Conservation (phyloP, 345 rosid genomes). For the Hibiscus tridactylites region DNA sequence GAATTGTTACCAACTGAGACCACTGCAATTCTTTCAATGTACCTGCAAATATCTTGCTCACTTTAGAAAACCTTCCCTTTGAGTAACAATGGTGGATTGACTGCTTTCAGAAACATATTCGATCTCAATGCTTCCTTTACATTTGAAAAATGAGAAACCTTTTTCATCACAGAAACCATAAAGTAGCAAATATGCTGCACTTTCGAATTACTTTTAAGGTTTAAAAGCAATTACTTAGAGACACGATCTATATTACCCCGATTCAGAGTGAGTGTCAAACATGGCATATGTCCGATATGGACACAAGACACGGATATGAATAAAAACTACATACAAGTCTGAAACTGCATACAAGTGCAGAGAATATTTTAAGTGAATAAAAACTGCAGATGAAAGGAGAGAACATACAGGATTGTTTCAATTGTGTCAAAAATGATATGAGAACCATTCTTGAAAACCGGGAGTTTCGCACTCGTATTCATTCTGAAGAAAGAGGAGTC, state of each 20-base stretch:
- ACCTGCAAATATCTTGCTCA: conserved; percentile 32
- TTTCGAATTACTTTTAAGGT: neutral
- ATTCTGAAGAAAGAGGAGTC: conserved; percentile 70
- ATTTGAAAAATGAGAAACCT: neutral
- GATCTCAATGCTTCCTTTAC: neutral
- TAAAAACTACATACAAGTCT: neutral
- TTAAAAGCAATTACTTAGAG: neutral
- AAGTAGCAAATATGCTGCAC: neutral
- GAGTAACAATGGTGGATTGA: neutral
- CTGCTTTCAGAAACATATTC: neutral
- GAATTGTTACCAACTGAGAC: conserved; percentile 43
- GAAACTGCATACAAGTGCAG: conserved; percentile 1
- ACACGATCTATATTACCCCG: neutral
- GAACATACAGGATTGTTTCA: conserved; percentile 72
- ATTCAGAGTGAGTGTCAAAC: neutral
- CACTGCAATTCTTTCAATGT: conserved; percentile 63
- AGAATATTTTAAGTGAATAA: neutral
- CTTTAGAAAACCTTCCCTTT: conserved; percentile 7
- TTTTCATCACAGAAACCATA: neutral
- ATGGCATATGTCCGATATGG: neutral
- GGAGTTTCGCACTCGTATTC: conserved; percentile 65
- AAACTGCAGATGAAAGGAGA: neutral
- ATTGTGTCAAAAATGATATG: conserved; percentile 64
- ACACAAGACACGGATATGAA: neutral
- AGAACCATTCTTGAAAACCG: conserved; percentile 75